Base-by-base conservation (phyloP, 2,329 filamentous ascomycete genomes). In the Epichloe scottii region DNA sequence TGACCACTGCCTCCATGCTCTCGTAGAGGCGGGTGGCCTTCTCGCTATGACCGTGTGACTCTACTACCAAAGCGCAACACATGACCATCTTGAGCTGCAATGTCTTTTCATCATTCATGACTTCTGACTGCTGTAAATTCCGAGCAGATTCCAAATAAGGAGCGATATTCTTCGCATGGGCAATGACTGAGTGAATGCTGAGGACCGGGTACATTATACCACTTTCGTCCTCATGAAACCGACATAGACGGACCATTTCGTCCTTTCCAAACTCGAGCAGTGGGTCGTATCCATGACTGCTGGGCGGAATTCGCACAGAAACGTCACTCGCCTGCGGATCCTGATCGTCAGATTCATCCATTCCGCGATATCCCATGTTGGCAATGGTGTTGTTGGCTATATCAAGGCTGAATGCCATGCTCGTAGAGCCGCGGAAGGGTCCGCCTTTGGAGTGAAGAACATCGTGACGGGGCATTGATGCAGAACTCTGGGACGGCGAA, bases 201-300 rank as follows among this genome's bases (percentile, higher is more conserved):
- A 95, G 66, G 4, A 95, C 79, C 0, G 91, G 91, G 64, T 95
- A 95, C 88, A 95, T 94, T 60, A 91, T 79, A 42, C 88, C 88
- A 60, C 94, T 84, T 63, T 96, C 90, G 59, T 96, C 89, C 57
- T 95, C 87, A 62, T 93, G 91, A 0, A 94, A 72, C 14, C 79
- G 76, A 57, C 87, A 88, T 14, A 96, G 69, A 1, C 88, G 80
- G 19, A 91, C 66, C 60, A 93, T 87, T 62, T 96, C 89, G 37
- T 89, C 81, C 60, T 84, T 83, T 50, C 79, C 78, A 46, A 94
- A 78, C 7, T 82, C 75, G 80, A 89, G 90, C 30, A 97, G 77
- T 0, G 89, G 89, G 62, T 96, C 91, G 75, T 43, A 54, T 34
- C 60, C 51, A 62, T 68, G 61, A 74, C 74, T 23, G 35, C 19